A percentile compares a stretch with the other conserved stretches of the same genome.
These are phyloP conservation scores for Starmerella bombi DNA, from an alignment of 805 yeast genomes.

Conservation along the genomic window DNA sequence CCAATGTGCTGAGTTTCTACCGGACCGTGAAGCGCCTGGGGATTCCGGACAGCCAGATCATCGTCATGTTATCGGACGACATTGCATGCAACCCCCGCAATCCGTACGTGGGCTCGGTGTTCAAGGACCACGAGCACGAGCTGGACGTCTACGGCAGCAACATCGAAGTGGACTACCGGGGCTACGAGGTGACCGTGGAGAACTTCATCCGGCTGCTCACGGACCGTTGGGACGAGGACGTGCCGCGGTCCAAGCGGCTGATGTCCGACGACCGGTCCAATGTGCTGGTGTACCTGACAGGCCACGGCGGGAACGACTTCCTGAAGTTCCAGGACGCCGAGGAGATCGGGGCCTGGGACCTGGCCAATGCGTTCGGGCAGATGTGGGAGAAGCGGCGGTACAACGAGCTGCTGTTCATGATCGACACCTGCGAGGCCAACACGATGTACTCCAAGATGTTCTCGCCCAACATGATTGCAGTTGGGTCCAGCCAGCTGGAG, in stretches of 20 bases:
- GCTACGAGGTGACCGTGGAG: conserved; percentile 96
- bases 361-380: conserved; percentile 94
- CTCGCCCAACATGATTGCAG: conserved; percentile 83
- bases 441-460: conserved; percentile 90
- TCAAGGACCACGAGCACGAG: conserved; percentile 83
- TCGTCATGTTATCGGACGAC: conserved; percentile 91
- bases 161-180: conserved; percentile 92
- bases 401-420: conserved; percentile 92
- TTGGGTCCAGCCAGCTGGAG: conserved; percentile 77
- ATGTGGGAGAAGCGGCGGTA: conserved; percentile 94
- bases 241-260: conserved; percentile 81
- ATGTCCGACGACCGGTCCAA: conserved; percentile 89
- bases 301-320: conserved; percentile 98
- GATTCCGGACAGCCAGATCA: conserved; percentile 94
- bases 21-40: conserved; percentile 92
- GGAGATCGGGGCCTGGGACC: conserved; percentile 86
- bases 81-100: conserved; percentile 94
- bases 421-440: conserved; percentile 97
- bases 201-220: conserved; percentile 85
- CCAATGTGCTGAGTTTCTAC: conserved; percentile 86
- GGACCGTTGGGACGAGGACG: conserved; percentile 90
- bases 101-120: conserved; percentile 90
- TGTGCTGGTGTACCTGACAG: conserved; percentile 88
- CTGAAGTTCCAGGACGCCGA: conserved; percentile 97
- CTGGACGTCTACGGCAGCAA: conserved; percentile 87